Base-by-base conservation (phyloP, 2,329 filamentous ascomycete genomes). In the Colletotrichum caudatum region DNA sequence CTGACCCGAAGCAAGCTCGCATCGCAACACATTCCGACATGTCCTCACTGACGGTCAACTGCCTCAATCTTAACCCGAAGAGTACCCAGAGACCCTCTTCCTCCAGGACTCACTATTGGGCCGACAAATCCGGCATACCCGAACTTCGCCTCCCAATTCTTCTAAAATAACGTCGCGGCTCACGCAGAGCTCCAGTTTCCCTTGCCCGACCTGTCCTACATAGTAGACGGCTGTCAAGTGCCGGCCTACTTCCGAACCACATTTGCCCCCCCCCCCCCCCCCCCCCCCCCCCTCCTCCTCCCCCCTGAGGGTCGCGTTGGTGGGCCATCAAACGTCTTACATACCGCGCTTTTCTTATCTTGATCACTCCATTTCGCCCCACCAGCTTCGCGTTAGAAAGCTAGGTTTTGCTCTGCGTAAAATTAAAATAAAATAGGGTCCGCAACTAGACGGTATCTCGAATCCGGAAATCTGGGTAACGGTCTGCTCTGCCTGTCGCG, bases 191-290 rank as follows among this genome's bases (percentile, higher is more conserved):
- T 72, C 69, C 69, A 72, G 65, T 60, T 44, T 29, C 62, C 67
- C 61, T 64, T 20, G 35, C 51, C 58, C 26, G 33, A 59, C 69
- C 69, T 71, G 69, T 71, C 64, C 68, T 50, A n/a, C n/a, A n/a
- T n/a, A n/a, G n/a, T n/a, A 57, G 41, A 67, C 41, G 64, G 35
- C 46, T 64, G 50, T 51, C 54, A 60, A 64, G 16, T 72, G 60
- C 69, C 66, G 69, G 69, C 33, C 54, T 60, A 64, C 65, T 71
- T 64, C 69, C 69, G 69, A 64, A 66, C 65, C 65, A 69, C 65
- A 69, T 65, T 51, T 48, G 58, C 58, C 53, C 64, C 68, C 64
- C 58, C 48, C n/a, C n/a, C n/a, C n/a, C n/a, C n/a, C n/a, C 35
- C 35, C 5, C 35, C 35, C 35, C 35, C 37, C 5, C 37, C 68